Percentiles rank a stretch among this genome's conserved stretches.
Conservation (phyloP, 1,284 basidiomycete genomes). For the Singerocomus rubriflavus region DNA sequence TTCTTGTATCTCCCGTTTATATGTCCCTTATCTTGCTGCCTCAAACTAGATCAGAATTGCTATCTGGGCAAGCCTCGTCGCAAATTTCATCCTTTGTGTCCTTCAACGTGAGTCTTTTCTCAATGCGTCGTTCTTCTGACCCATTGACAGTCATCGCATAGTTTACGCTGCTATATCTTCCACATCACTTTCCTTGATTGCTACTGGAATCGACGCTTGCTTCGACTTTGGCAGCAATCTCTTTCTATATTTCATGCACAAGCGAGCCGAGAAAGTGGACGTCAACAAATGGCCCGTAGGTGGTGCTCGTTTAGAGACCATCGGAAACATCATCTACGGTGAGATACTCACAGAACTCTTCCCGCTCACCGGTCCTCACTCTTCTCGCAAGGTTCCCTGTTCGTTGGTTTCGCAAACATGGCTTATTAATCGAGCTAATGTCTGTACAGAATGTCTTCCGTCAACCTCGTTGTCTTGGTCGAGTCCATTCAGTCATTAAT, state of each 20-base stretch:
- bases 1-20: background rate
- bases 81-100: conserved; percentile 71
- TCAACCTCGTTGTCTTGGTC: conserved; percentile 84
- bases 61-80: conserved; percentile 75
- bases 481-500: conserved; percentile 75
- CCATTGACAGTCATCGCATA: conserved; percentile 26
- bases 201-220: conserved; percentile 85
- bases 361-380: background rate
- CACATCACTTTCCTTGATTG: conserved; percentile 82
- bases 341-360: conserved; percentile 25
- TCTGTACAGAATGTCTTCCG: conserved; percentile 70
- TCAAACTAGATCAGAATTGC: conserved; percentile 80
- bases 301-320: conserved; percentile 86
- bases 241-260: conserved; percentile 80
- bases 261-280: conserved; percentile 71
- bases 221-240: conserved; percentile 93
- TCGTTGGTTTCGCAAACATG: conserved; percentile 27
- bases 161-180: conserved; percentile 88
- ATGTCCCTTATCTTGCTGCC: conserved; percentile 10
- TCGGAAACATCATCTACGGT: conserved; percentile 90
- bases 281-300: conserved; percentile 88
- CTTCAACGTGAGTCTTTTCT: conserved; percentile 55
- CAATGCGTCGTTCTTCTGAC: background rate
- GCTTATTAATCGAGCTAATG: conserved; percentile 8
- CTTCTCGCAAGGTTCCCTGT: conserved; percentile 60